Conservation (phyloP, 2,329 filamentous ascomycete genomes). For the Fusarium mundagurra region DNA sequence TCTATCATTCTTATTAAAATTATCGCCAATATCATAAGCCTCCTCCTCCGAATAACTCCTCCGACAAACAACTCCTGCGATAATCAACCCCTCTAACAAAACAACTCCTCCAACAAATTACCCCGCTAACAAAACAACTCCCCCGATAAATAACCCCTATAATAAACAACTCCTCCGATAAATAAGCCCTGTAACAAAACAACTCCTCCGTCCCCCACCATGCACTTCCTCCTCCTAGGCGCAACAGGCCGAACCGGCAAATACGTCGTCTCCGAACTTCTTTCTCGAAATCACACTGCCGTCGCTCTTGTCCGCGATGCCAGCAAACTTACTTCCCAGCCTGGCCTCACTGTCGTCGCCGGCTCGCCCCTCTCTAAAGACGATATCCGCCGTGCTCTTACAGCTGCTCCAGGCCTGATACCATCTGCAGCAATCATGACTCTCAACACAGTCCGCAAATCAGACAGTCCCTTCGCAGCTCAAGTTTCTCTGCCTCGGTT, state of each 20-base stretch:
- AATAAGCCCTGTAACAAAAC: no score
- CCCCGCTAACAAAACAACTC: no score
- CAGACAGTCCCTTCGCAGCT: constrained; percentile 53
- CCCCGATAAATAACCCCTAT: not conserved
- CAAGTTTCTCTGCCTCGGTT: constrained; percentile 52
- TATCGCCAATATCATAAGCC: not conserved
- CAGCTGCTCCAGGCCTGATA: constrained; percentile 26
- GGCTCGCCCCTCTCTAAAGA: constrained; percentile 50
- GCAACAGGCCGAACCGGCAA: constrained; percentile 55
- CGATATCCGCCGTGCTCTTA: constrained; percentile 46
- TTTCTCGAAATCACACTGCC: constrained; percentile 50
- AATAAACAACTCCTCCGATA: not conserved
- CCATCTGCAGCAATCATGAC: constrained; percentile 51
- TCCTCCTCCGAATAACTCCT: not conserved
- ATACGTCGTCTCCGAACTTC: constrained; percentile 52
- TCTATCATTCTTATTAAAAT: rapidly evolving
- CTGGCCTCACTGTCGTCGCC: constrained; percentile 45
- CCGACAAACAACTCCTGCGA: rapidly evolving
- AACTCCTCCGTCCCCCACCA: constrained; percentile 12
- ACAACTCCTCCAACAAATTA: no score
- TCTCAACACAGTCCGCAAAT: constrained; percentile 52
- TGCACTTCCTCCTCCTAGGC: constrained; percentile 56
- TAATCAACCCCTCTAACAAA: not conserved
- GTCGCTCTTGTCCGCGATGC: constrained; percentile 52
- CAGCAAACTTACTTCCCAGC: constrained; percentile 15